Evolutionary conservation across 176 grass and related monocot species (phyloP).

Genomic region (Thalia dealbata): DNA sequence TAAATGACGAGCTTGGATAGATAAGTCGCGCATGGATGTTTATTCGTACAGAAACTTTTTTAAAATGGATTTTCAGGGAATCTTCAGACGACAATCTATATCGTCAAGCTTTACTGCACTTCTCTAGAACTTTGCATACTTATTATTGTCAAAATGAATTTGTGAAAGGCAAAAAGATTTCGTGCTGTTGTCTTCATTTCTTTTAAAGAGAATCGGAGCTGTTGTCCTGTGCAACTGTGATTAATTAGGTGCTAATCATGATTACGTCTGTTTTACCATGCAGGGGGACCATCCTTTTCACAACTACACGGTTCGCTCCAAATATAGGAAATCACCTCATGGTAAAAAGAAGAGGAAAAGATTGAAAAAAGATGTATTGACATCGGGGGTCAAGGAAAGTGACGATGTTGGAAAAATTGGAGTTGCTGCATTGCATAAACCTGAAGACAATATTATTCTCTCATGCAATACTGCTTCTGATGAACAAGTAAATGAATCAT

Average conservation of each 20-base stretch:
- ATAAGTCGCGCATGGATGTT: no score
- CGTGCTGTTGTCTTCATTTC: no score
- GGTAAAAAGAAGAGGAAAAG: constrained; percentile 33
- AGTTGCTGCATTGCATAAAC: constrained; percentile 1
- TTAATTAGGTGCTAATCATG: not conserved
- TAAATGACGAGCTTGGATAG: no score
- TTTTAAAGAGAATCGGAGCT: no score
- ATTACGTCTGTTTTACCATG: constrained; percentile 7
- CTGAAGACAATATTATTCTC: constrained; percentile 32
- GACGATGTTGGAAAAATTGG: constrained; percentile 19
- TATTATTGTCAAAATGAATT: no score
- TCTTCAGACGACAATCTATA: no score
- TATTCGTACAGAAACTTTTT: no score
- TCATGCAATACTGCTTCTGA: constrained; percentile 21
- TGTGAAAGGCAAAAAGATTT: no score
- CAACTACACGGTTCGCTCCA: constrained; percentile 82
- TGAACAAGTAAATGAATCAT: constrained; percentile 16
- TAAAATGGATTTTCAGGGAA: no score
- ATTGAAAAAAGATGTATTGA: constrained; percentile 1
- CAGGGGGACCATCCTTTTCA: constrained; percentile 92
- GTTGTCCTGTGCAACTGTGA: not conserved
- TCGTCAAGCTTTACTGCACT: no score
- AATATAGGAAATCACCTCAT: constrained; percentile 56
- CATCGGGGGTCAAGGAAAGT: constrained; percentile 18
- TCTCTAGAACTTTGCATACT: no score